Percentiles rank a stretch among this genome's conserved stretches.
phyloP scores from a whole-genome alignment of 345 rosid genomes.

The Luvunga scandens region DNA sequence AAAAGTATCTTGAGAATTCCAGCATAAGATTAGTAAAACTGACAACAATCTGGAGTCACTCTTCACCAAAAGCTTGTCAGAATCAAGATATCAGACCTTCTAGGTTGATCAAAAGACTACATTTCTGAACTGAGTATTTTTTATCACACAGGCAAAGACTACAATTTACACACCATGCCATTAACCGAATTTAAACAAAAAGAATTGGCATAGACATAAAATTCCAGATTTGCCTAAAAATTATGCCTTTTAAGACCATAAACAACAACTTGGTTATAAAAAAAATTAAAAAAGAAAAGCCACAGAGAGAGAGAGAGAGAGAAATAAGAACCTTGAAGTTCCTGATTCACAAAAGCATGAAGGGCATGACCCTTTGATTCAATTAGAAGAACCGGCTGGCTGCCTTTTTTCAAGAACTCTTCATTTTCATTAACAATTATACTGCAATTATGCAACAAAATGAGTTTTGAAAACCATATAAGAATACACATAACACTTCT shows the following conservation, averaged over 20 bases:
- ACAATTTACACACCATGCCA: neutral
- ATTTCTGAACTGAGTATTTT: neutral
- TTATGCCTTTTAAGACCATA: neutral
- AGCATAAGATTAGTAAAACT: neutral
- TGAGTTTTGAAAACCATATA: constrained; percentile 15
- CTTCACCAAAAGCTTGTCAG: neutral
- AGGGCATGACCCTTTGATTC: constrained; percentile 93
- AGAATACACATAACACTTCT: neutral
- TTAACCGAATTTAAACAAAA: neutral
- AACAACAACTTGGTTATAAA: neutral
- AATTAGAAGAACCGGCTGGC: constrained; percentile 57
- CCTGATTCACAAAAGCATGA: constrained; percentile 77
- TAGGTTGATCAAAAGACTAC: neutral
- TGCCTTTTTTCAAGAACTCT: constrained; percentile 59
- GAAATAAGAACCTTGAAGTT: constrained; percentile 46
- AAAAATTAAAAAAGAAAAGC: neutral
- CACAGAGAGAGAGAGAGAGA: constrained; percentile 1
- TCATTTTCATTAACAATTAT: constrained; percentile 53
- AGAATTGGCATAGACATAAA: neutral
- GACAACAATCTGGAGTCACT: neutral
- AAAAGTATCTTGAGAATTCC: neutral
- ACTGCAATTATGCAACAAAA: constrained; percentile 38
- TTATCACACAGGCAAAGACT: neutral
- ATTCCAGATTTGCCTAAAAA: neutral
- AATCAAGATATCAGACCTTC: neutral